Conservation (phyloP, 2,329 filamentous ascomycete species). For the Fusarium brevicatenulatum region DNA sequence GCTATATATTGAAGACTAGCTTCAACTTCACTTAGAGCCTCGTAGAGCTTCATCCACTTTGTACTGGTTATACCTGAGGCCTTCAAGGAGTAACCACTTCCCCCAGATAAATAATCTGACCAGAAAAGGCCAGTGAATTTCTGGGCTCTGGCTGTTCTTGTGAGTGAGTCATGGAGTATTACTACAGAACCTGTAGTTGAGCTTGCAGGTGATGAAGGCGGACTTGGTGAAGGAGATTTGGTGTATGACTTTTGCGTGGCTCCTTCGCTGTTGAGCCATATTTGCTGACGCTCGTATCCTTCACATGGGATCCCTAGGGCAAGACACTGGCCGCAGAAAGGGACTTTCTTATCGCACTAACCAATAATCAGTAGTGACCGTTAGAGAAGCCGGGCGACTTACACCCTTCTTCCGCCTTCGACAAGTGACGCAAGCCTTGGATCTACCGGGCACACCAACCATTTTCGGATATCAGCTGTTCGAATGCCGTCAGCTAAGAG, state of each 20-base stretch:
- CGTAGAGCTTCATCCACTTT: background rate
- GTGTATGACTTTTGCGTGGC: background rate
- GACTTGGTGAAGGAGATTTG: background rate
- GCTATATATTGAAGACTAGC: constrained; percentile 7
- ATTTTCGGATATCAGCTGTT: background rate
- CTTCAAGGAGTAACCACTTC: background rate
- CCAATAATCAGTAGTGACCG: fast-evolving
- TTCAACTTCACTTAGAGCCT: background rate
- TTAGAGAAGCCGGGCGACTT: background rate
- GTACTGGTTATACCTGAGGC: constrained; percentile 3
- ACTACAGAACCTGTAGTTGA: fast-evolving
- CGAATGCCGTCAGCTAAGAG: fast-evolving
- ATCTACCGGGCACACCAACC: constrained; percentile 25
- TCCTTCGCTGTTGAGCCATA: constrained; percentile 22
- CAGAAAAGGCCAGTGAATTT: constrained; percentile 20
- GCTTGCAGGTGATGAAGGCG: fast-evolving
- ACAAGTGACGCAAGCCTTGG: constrained; percentile 20
- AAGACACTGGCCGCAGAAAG: constrained; percentile 8
- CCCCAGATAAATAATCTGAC: constrained; percentile 16
- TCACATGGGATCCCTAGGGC: constrained; percentile 2
- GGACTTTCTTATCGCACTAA: constrained; percentile 10
- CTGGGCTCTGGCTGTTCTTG: background rate
- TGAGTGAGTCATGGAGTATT: background rate
- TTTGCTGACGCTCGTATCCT: constrained; percentile 2
- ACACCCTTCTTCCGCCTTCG: constrained; percentile 20